Percentiles rank a stretch among this genome's conserved stretches.
phyloP scores from a whole-genome alignment of 2,329 filamentous ascomycete species.

The Triangularia verruculosa region DNA sequence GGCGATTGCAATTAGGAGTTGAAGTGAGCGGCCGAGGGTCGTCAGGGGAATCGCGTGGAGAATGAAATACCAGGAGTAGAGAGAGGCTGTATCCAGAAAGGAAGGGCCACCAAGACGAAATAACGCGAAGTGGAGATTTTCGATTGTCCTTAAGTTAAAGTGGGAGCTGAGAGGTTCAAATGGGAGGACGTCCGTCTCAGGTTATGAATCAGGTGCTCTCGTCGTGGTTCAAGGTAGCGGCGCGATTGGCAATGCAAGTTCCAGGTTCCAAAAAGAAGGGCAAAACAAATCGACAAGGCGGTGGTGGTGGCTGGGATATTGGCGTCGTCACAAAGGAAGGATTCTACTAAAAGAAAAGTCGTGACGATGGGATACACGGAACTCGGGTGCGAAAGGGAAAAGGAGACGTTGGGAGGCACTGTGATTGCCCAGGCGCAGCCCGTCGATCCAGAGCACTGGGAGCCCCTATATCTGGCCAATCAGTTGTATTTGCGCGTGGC shows the following conservation, averaged over 20 bases:
- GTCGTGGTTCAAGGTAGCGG: neutral
- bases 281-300: neutral
- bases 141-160: neutral
- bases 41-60: neutral
- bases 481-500: neutral
- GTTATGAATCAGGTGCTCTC: neutral
- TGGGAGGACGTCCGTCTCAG: neutral
- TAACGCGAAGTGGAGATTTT: slow-evolving; percentile 9
- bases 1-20: neutral
- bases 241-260: neutral
- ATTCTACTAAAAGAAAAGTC: neutral
- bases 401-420: slow-evolving; percentile 12
- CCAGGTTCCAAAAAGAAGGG: neutral
- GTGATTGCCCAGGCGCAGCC: slow-evolving; percentile 13
- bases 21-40: neutral
- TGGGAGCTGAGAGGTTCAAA: neutral
- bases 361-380: neutral
- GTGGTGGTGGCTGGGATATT: neutral
- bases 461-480: slow-evolving; percentile 4
- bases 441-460: slow-evolving; percentile 20
- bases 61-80: neutral
- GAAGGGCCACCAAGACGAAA: slow-evolving; percentile 10
- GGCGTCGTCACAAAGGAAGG: neutral
- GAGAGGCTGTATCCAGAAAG: neutral
- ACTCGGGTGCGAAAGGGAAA: slow-evolving; percentile 1